Percentiles rank a stretch among this genome's conserved stretches.
phyloP scores from a whole-genome alignment of 2,329 filamentous ascomycete genomes.

The Nigrospora oryzae region DNA sequence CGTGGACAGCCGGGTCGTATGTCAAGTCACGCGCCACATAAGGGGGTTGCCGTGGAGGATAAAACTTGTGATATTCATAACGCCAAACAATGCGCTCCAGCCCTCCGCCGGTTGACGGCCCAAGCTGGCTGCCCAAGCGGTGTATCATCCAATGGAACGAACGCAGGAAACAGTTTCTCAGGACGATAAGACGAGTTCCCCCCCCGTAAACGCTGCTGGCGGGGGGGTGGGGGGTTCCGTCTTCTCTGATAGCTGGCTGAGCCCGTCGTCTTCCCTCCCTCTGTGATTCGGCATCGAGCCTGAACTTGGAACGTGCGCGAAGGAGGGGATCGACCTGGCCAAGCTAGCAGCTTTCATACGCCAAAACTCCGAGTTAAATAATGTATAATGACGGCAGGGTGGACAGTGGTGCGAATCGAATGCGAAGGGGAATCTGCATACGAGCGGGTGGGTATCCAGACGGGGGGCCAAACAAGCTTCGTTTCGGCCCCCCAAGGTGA shows the following conservation, averaged over 20 bases:
- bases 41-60: no score
- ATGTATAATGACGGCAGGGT: neutral
- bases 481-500: neutral
- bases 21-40: no score
- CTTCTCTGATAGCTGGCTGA: neutral
- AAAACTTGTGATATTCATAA: no score
- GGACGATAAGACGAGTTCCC: no score
- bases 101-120: no score
- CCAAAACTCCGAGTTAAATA: slow-evolving; percentile 3
- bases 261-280: neutral
- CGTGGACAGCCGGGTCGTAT: no score
- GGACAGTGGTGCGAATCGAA: neutral
- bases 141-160: no score
- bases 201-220: no score
- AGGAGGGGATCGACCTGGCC: neutral
- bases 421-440: neutral
- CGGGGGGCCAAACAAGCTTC: neutral
- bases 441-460: neutral
- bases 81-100: no score
- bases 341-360: neutral
- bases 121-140: no score
- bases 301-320: neutral
- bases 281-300: slow-evolving; percentile 1
- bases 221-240: neutral
- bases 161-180: no score